Evolutionary conservation across 371 early-diverging fungal species (phyloP).

Genomic region (Actinomortierella ambigua): DNA sequence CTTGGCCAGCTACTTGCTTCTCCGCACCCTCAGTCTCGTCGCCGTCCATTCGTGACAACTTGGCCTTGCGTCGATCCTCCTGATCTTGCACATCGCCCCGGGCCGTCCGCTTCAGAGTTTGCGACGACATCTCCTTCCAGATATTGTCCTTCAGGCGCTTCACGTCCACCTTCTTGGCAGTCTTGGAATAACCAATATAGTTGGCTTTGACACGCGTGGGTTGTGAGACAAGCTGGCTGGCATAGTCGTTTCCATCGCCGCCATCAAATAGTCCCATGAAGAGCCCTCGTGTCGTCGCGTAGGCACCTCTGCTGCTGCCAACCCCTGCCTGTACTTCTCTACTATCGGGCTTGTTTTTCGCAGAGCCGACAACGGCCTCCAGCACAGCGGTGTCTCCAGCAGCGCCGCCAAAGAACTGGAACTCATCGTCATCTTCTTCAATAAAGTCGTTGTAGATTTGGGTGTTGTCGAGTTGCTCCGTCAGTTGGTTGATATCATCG

Average conservation of each 20-base stretch:
- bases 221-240: constrained; percentile 49
- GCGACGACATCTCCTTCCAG: constrained; percentile 74
- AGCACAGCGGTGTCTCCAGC: no score
- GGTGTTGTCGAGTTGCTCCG: constrained; percentile 47
- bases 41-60: constrained; percentile 8
- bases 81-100: constrained; percentile 15
- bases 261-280: constrained; percentile 34
- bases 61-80: constrained; percentile 21
- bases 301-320: no score
- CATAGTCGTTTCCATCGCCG: constrained; percentile 58
- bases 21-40: constrained; percentile 2
- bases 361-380: no score
- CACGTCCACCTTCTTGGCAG: constrained; percentile 94
- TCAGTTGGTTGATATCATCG: constrained; percentile 20
- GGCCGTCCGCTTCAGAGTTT: constrained; percentile 29
- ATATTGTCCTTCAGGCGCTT: constrained; percentile 93
- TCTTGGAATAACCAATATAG: constrained; percentile 82
- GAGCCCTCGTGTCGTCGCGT: no score
- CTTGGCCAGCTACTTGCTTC: background rate
- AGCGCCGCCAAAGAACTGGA: constrained; percentile 10
- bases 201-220: constrained; percentile 71
- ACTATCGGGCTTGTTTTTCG: no score
- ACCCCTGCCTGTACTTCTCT: no score
- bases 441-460: constrained; percentile 44
- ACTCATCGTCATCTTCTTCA: constrained; percentile 43